Conservation (phyloP, 768 basidiomycete genomes). For the Lyophyllum atratum region DNA sequence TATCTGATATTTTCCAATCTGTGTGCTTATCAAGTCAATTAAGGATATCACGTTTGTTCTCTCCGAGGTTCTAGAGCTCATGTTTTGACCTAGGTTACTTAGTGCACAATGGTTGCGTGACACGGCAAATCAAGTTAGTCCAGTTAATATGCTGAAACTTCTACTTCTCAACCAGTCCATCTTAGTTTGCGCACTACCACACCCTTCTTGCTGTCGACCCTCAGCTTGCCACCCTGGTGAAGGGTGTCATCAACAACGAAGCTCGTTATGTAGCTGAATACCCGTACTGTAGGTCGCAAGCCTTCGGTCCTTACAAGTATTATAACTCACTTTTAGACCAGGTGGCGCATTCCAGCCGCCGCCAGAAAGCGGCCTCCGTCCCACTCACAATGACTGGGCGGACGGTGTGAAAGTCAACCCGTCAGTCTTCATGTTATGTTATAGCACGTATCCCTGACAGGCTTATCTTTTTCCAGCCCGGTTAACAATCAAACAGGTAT, state of each 20-base stretch:
- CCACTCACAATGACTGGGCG: conserved; percentile 69
- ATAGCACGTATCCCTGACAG: neutral
- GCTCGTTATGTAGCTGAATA: conserved; percentile 70
- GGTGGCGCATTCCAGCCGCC: conserved; percentile 81
- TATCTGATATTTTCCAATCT: neutral
- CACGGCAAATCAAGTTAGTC: conserved; percentile 70
- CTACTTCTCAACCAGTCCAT: conserved; percentile 7
- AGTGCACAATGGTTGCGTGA: conserved; percentile 87
- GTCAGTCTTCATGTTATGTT: conserved; percentile 39
- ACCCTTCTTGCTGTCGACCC: conserved; percentile 56
- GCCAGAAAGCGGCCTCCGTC: conserved; percentile 66
- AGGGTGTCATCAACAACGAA: conserved; percentile 83
- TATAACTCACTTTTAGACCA: conserved; percentile 16
- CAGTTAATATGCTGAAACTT: too few species aligned
- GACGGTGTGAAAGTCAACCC: conserved; percentile 72
- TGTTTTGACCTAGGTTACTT: conserved; percentile 3
- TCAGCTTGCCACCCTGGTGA: conserved; percentile 64
- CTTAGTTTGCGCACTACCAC: conserved; percentile 72
- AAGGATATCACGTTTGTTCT: conserved; percentile 72
- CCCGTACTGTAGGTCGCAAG: conserved; percentile 66
- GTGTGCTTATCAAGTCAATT: conserved; percentile 1
- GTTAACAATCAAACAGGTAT: conserved; percentile 71
- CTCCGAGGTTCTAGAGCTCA: neutral
- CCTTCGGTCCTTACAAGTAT: neutral
- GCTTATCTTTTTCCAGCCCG: conserved; percentile 42